Base-by-base conservation (phyloP, 2,329 filamentous ascomycete genomes). In the Gnomoniopsis smithogilvyi region DNA sequence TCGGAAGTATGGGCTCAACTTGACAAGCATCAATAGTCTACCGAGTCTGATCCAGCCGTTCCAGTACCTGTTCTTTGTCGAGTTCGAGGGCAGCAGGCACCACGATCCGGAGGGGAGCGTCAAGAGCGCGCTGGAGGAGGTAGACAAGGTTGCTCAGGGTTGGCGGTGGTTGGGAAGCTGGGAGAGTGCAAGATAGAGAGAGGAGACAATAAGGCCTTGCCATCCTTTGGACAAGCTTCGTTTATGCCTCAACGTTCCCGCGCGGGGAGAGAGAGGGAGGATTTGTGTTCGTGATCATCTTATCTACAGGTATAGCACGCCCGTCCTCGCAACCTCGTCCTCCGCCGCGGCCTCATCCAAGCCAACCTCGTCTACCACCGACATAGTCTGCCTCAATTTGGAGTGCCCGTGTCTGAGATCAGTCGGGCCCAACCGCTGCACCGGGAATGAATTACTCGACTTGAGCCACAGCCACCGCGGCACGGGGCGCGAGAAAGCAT, bases 61-160 rank as follows among this genome's bases (percentile, higher is more conserved):
- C 84, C 87, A 96, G 71, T 98, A 98, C 75, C 84, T 97, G 41
- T 97, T 98, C 76, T 93, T 98, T 70, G 87, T 97, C 33, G 94
- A 98, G 78, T 92, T 96, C 67, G 84, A 89, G 70, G 88, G 89
- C 1, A 81, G 85, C 70, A 76, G 74, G 64, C 67, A 71, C 58
- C 72, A 74, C 51, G 84, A 85, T 66, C 77, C 78, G 2, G 78
- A 81, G 54, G 82, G 80, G 3, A 78, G 79, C 62, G 87, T 92
- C 17, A 79, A 83, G 60, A 74, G 73, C 22, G 88, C 86, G 26
- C 72, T 93, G 69, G 76, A 75, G 53, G 81, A 82, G 63, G 77
- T 92, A 64, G 75, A 74, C 1, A 70, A 70, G 33, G 81, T 85
- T 63, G 85, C 85, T n/a, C 76, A 83, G 71, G 79, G 74, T 50